phyloP scores from a whole-genome alignment of 805 yeast genomes.

The Candida sphagnicola region DNA sequence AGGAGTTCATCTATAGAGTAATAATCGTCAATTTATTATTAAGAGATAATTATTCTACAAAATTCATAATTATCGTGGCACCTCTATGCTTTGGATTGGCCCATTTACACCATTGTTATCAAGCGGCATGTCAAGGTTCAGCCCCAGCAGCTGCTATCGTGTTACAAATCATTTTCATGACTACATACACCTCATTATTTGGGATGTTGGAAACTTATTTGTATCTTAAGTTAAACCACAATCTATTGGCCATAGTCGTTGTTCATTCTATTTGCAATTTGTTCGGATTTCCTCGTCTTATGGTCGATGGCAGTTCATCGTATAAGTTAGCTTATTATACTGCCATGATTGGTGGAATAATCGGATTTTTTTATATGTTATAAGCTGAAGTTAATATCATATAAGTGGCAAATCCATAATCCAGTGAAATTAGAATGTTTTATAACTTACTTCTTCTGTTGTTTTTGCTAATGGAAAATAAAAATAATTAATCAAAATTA shows the following conservation, averaged over 20 bases:
- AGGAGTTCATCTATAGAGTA: slow-evolving; percentile 68
- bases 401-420: too few species aligned
- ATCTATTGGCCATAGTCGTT: slow-evolving; percentile 52
- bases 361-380: slow-evolving; percentile 1
- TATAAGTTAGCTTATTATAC: neutral
- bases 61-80: slow-evolving; percentile 28
- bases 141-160: slow-evolving; percentile 28
- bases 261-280: slow-evolving; percentile 68
- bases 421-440: too few species aligned
- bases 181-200: slow-evolving; percentile 63
- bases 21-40: slow-evolving; percentile 21
- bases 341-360: neutral
- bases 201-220: slow-evolving; percentile 63
- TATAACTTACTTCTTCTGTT: too few species aligned
- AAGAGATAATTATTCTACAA: slow-evolving; percentile 7
- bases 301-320: slow-evolving; percentile 7
- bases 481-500: too few species aligned
- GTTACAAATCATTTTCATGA: slow-evolving; percentile 62
- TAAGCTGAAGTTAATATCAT: too few species aligned
- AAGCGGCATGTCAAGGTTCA: slow-evolving; percentile 28
- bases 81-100: slow-evolving; percentile 75
- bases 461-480: too few species aligned
- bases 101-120: slow-evolving; percentile 71
- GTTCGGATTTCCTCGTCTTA: slow-evolving; percentile 58
- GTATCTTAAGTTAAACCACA: slow-evolving; percentile 45